Evolutionary conservation across 371 early-diverging fungal genomes (phyloP), one percentile per base, ranked within the genome.

Genomic region (Mortierella sp.): DNA sequence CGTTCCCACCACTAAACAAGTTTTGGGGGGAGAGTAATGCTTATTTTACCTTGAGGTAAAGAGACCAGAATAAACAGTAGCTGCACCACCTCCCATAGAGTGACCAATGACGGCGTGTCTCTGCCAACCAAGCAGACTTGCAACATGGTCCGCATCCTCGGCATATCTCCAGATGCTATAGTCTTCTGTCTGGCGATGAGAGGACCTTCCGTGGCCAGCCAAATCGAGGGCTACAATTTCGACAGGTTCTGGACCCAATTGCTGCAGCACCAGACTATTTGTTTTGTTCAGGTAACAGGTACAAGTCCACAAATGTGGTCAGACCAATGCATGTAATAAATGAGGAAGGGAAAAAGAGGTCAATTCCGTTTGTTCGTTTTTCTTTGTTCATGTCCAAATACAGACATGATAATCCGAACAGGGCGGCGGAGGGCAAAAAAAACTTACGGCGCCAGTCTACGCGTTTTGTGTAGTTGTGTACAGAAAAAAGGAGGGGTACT

Each of bases 91-190:
- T 22, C 77, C 76, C 76, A 76, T 65, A 34, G 66, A 65, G 26
- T 76, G 76, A 10, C 76, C 76, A n/a, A 76, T 64, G 10, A 76
- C 47, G 29, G 71, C 64, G 52, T 76, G 76, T 26, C 41, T 70
- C 1, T 70, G 4, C 76, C 76, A 76, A 4, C 76, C 71, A 22
- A 76, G 55, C 14, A 41, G 71, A 14, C 66, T 61, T 2, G 64
- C 55, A 13, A 76, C 70, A n/a, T 70, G 76, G 24, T 66, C 61
- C 2, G 66, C 66, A 39, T 76, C 76, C 14, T 70, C 76, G 22
- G 55, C 50, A 53, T 70, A 70, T 34, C 70, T 70, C 76, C 76
- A 76, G 14, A 70, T 2, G 41, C 53, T 50, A 40, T 76, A 76
- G 48, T 76, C 76, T 24, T 66, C 76, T 0, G 71, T 52, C n/a